These are phyloP conservation scores for Middelhovenomyces tepae DNA, from an alignment of 805 yeast genomes.

Conservation along the genomic window DNA sequence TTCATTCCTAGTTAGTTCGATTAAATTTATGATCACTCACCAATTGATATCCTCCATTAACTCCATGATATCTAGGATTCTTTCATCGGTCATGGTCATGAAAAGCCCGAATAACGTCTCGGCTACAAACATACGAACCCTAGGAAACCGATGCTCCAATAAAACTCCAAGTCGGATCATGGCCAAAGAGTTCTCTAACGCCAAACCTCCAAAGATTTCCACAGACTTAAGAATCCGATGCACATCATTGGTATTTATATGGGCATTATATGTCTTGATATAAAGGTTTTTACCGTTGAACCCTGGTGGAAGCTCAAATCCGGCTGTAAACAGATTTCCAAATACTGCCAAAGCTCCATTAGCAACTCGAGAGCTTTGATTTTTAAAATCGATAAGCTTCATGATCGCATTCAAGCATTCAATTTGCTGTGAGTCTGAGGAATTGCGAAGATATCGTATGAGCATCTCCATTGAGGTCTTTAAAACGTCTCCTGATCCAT, in stretches of 20 bases:
- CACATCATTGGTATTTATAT: slow-evolving; percentile 42
- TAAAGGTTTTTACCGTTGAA: slow-evolving; percentile 30
- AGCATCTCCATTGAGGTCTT: slow-evolving; percentile 10
- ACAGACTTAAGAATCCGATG: too few species aligned
- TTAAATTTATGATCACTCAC: too few species aligned
- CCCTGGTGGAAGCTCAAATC: slow-evolving; percentile 20
- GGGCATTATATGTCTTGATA: slow-evolving; percentile 41
- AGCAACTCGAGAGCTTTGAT: slow-evolving; percentile 2
- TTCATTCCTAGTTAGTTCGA: too few species aligned
- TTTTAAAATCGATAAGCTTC: slow-evolving; percentile 5
- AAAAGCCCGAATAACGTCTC: too few species aligned
- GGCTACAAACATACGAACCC: too few species aligned
- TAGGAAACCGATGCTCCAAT: too few species aligned
- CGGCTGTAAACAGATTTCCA: slow-evolving; percentile 9
- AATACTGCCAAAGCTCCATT: slow-evolving; percentile 9
- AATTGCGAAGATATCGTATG: slow-evolving; percentile 3
- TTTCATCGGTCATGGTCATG: too few species aligned
- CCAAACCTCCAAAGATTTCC: too few species aligned
- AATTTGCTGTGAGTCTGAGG: slow-evolving; percentile 2
- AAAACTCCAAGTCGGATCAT: too few species aligned
- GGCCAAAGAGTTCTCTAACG: too few species aligned
- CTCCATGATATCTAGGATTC: too few species aligned
- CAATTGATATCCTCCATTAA: too few species aligned
- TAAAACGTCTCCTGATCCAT: slow-evolving; percentile 9
- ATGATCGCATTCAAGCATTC: slow-evolving; percentile 5